Percentiles rank a stretch among this genome's conserved stretches.
Evolutionary conservation across 176 grass and related monocot genomes (phyloP).

Genomic region (Chloris gayana): DNA sequence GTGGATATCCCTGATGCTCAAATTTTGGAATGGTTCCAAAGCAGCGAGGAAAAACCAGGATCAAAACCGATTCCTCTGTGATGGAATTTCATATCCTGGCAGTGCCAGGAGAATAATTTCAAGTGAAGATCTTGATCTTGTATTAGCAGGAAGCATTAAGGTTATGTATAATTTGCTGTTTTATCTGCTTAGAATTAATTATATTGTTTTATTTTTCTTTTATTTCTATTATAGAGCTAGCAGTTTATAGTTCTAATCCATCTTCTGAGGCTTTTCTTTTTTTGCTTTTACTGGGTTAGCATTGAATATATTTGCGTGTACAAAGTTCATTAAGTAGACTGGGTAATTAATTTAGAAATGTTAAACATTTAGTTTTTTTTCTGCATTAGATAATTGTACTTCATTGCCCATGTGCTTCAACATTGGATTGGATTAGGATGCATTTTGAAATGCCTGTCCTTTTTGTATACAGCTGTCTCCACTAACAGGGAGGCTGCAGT

Average conservation of each 20-base stretch:
- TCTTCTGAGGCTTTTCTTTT: not conserved
- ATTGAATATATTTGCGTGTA: slow-evolving; percentile 25
- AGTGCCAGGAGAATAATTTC: slow-evolving; percentile 68
- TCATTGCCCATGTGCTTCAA: slow-evolving; percentile 17
- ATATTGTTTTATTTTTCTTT: not conserved
- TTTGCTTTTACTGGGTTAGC: slow-evolving; percentile 14
- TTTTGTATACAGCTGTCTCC: slow-evolving; percentile 64
- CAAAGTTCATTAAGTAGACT: slow-evolving; percentile 7
- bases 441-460: slow-evolving; percentile 32
- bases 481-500: slow-evolving; percentile 64
- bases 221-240: not conserved
- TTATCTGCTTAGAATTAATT: not conserved
- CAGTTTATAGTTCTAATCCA: not conserved
- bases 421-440: not conserved
- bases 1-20: slow-evolving; percentile 64
- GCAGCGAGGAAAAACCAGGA: slow-evolving; percentile 27
- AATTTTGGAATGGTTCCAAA: slow-evolving; percentile 51
- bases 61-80: slow-evolving; percentile 37
- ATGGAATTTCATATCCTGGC: slow-evolving; percentile 50
- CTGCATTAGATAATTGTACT: slow-evolving; percentile 5
- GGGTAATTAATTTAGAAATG: not conserved
- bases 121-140: slow-evolving; percentile 68
- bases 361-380: slow-evolving; percentile 7
- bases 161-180: slow-evolving; percentile 38
- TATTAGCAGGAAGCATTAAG: slow-evolving; percentile 85